Conservation (phyloP, 495 filamentous ascomycete genomes). For the Chaetomidium leptoderma region DNA sequence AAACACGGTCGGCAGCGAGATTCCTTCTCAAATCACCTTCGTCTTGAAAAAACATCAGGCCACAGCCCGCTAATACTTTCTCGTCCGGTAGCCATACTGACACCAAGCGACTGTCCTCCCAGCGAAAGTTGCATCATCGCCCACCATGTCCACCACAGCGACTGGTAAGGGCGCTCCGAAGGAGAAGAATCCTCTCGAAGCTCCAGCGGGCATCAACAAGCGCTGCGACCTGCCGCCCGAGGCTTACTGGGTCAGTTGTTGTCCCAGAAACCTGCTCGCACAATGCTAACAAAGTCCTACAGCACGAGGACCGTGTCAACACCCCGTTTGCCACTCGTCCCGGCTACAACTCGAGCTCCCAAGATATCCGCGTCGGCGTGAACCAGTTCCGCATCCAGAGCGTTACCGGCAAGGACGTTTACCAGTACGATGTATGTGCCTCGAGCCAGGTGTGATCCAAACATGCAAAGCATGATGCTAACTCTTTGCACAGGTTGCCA, state of each 20-base stretch:
- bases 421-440: slow-evolving; percentile 81
- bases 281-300: background rate
- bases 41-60: background rate
- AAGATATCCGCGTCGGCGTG: slow-evolving; percentile 52
- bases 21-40: too few species aligned
- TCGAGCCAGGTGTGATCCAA: background rate
- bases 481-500: slow-evolving; percentile 48
- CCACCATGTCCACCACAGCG: background rate
- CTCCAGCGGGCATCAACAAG: slow-evolving; percentile 28
- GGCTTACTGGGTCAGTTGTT: slow-evolving; percentile 34
- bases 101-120: background rate
- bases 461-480: background rate
- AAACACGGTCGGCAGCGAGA: too few species aligned
- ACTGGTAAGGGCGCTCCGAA: background rate
- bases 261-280: background rate
- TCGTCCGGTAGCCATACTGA: background rate
- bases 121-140: background rate
- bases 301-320: background rate
- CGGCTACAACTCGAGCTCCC: slow-evolving; percentile 56
- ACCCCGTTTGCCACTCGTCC: slow-evolving; percentile 37
- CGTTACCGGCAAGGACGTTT: slow-evolving; percentile 51
- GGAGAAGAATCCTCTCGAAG: slow-evolving; percentile 3
- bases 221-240: slow-evolving; percentile 45
- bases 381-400: slow-evolving; percentile 69
- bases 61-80: background rate